Evolutionary conservation across 2,329 filamentous ascomycete species (phyloP), one percentile per base, ranked within the genome.

Genomic region (Canariomyces notabilis): DNA sequence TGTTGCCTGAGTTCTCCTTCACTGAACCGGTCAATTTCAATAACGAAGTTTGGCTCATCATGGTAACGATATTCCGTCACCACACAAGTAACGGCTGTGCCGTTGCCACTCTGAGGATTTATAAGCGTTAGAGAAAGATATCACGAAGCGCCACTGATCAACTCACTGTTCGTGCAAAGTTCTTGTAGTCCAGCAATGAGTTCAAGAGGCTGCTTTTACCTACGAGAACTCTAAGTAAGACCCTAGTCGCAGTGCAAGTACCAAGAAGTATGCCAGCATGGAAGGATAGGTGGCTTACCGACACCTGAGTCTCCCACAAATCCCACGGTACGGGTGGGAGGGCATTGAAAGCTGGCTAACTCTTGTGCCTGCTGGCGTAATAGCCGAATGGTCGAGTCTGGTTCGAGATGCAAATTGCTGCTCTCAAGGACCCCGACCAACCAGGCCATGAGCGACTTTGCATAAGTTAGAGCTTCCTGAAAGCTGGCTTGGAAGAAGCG

Each of bases 121-220:
- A 18, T 43, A 19, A 43, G 33, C n/a, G 22, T 19, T 18, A 6
- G 11, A 12, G 23, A 26, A 26, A 26, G 22, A 11, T 26, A 6
- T 6, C 6, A 26, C 11, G 11, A 26, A 26, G 22, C 22, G 22
- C 6, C 6, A 26, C 6, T 26, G 20, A 2, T 22, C 14, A 41
- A 56, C 70, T 63, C 59, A 75, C 72, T 2, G 67, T 61, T 50
- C 67, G 62, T 0, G 71, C 70, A 2, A 76, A 59, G 1, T 57
- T 60, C 1, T 52, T 40, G 0, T 40, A 59, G 40, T 76, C 72
- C 3, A 76, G 59, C 1, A 76, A 59, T 1, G 70, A 73, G 52
- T 75, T 76, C 14, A 76, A 59, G 3, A 75, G 55, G 47, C 72
- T 75, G 46, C 71, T 75, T 58, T 75, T 75, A 0, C 72, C 72